These are phyloP conservation scores for Aspergillus bombycis DNA, from an alignment of 2,329 filamentous ascomycete species.

Conservation along the genomic window DNA sequence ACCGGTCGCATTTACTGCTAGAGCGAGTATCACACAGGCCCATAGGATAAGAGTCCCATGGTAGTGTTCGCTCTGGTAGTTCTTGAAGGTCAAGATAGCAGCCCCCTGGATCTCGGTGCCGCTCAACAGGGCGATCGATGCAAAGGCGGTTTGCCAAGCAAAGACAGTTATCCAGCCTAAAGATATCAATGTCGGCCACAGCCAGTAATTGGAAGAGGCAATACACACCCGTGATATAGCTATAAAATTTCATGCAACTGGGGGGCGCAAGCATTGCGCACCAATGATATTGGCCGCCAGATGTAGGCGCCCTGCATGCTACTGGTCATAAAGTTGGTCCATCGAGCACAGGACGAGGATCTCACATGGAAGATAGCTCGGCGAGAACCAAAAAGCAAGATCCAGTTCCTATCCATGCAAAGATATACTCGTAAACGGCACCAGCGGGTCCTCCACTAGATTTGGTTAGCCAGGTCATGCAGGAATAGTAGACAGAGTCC, in stretches of 20 bases:
- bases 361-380: constrained; percentile 38
- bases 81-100: constrained; percentile 34
- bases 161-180: constrained; percentile 42
- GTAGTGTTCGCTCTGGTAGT: background rate
- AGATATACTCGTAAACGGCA: constrained; percentile 35
- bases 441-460: constrained; percentile 36
- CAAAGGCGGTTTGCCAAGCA: constrained; percentile 47
- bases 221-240: constrained; percentile 39
- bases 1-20: constrained; percentile 48
- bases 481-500: background rate
- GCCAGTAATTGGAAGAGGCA: constrained; percentile 15
- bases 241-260: constrained; percentile 37
- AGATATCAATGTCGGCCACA: background rate
- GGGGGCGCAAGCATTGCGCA: constrained; percentile 43
- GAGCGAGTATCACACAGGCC: constrained; percentile 45
- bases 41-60: constrained; percentile 40
- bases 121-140: constrained; percentile 36
- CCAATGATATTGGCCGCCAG: constrained; percentile 46
- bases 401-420: constrained; percentile 33
- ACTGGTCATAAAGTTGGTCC: background rate
- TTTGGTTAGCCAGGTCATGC: background rate
- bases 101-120: constrained; percentile 41
- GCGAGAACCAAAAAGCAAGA: constrained; percentile 29
- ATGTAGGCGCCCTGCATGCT: constrained; percentile 30
- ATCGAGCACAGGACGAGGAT: background rate